Base-by-base conservation (phyloP, 2,329 filamentous ascomycete species). In the Ascochyta viciae-villosae region DNA sequence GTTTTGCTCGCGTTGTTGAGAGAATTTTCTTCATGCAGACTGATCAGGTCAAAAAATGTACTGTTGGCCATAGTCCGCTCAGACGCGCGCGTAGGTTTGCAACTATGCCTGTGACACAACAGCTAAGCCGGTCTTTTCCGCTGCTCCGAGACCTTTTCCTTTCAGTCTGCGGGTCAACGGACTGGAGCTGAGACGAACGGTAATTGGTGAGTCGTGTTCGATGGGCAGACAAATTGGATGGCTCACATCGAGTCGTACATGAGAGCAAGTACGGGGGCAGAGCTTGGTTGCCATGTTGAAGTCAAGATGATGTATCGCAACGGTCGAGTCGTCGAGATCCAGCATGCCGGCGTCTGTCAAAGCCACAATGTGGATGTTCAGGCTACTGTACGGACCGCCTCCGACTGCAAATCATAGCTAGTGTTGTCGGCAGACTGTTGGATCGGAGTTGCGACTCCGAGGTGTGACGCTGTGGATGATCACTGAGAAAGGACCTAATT, bases 331-430 rank as follows among this genome's bases (percentile, higher is more conserved):
- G 39, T 43, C 27, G 34, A 38, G 26, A 43, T 43, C 38, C 47
- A 50, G 29, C 37, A 31, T 48, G 26, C 42, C 37, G 53, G 47
- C 46, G 31, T 33, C n/a, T 35, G 45, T 27, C 42, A n/a, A 47
- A 56, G 53, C 53, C 47, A 56, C 53, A 56, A 50, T 42, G 47
- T 56, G 47, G 53, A 47, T 26, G 16, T 23, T 7, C 27, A 33
- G 47, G 37, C 47, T 47, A 38, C 19, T 45, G 34, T 44, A 45
- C 42, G 53, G 47, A 56, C 53, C 47, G 46, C 52, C 46, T 50
- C 53, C 47, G 53, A 56, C 42, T 56, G 53, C 48, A 51, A 41
- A 34, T 56, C 53, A 46, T n/a, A 38, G 16, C 46, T 55, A 55
- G 46, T 41, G 22, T 12, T 37, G 39, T 56, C 42, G 42, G 47